Conservation (phyloP, 176 grass and related monocot species). For the Puccinellia tenuiflora region DNA sequence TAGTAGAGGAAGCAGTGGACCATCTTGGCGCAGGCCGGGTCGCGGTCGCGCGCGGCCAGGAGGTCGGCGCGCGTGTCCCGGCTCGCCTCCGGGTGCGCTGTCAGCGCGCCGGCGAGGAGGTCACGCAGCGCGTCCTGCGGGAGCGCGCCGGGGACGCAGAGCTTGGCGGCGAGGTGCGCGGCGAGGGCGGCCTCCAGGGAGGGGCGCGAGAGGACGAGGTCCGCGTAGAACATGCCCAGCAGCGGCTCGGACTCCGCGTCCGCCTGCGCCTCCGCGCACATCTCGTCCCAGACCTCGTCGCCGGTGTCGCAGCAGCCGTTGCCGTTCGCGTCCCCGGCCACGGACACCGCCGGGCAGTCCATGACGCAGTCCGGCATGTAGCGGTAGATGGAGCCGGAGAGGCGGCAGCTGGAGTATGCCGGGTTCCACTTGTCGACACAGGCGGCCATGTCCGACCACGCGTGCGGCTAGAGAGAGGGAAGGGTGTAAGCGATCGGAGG, state of each 20-base stretch:
- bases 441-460: slow-evolving; percentile 44
- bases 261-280: slow-evolving; percentile 55
- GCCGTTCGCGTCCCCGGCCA: background rate
- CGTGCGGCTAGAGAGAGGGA: background rate
- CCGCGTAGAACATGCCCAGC: slow-evolving; percentile 51
- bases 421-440: slow-evolving; percentile 68
- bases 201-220: slow-evolving; percentile 49
- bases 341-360: background rate
- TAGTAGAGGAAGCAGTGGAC: slow-evolving; percentile 96
- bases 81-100: slow-evolving; percentile 28
- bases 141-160: slow-evolving; percentile 50
- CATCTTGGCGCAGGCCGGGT: slow-evolving; percentile 86
- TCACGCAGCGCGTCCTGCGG: slow-evolving; percentile 44
- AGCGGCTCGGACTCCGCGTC: slow-evolving; percentile 60
- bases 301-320: background rate
- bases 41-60: slow-evolving; percentile 54
- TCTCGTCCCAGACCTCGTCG: slow-evolving; percentile 54
- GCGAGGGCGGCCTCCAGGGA: slow-evolving; percentile 76
- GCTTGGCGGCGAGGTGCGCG: slow-evolving; percentile 55
- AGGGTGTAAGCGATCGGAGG: background rate
- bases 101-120: slow-evolving; percentile 37
- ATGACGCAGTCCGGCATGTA: background rate
- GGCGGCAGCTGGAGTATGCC: background rate
- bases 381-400: slow-evolving; percentile 11
- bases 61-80: slow-evolving; percentile 60